phyloP scores from a whole-genome alignment of 129 eudicot genomes.

The Escallonia rubra region DNA sequence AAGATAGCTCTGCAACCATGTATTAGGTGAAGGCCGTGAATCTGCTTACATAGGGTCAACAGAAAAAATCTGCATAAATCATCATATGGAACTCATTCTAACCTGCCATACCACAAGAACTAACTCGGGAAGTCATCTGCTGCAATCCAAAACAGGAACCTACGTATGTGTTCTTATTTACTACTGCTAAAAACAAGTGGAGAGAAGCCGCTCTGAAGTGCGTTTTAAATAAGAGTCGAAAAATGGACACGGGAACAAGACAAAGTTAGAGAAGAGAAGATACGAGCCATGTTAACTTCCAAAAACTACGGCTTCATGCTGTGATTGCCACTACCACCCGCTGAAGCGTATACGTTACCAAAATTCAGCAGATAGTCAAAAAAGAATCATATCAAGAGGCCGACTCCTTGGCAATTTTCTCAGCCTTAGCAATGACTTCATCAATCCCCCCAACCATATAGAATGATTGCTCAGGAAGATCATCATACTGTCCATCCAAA shows the following conservation, averaged over 20 bases:
- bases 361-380: too few relatives aligned
- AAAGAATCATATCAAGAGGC: slow-evolving; percentile 17
- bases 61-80: too few relatives aligned
- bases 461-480: slow-evolving; percentile 79
- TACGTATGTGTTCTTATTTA: not conserved
- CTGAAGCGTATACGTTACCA: too few relatives aligned
- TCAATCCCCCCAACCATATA: slow-evolving; percentile 98
- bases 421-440: slow-evolving; percentile 91
- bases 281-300: slow-evolving; percentile 1
- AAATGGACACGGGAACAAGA: not conserved
- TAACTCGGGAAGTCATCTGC: too few relatives aligned
- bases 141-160: not conserved
- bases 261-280: not conserved
- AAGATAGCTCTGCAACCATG: too few relatives aligned
- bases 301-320: not conserved
- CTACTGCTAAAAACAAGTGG: not conserved
- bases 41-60: too few relatives aligned
- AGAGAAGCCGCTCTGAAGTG: slow-evolving; percentile 1
- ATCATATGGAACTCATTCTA: too few relatives aligned
- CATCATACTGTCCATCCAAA: slow-evolving; percentile 90
- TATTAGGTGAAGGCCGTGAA: too few relatives aligned
- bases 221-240: slow-evolving; percentile 3
- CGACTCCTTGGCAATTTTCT: slow-evolving; percentile 72
- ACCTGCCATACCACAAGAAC: too few relatives aligned
- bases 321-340: slow-evolving; percentile 18